Evolutionary conservation across 345 rosid genomes (phyloP).

Genomic region (Combretum micranthum): DNA sequence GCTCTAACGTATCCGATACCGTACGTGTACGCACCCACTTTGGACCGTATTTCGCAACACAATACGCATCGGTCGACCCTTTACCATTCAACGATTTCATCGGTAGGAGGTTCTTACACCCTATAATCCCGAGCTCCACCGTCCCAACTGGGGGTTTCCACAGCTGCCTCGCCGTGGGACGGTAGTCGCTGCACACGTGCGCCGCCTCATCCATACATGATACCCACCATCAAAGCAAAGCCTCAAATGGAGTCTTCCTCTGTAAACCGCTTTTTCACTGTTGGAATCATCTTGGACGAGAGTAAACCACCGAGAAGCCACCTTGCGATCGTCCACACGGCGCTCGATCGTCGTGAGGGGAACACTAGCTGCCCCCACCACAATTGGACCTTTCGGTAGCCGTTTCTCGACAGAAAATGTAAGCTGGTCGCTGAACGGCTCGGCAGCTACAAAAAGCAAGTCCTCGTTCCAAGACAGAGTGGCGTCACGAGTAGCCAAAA

Average conservation of each 20-base stretch:
- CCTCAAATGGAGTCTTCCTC: constrained; percentile 69
- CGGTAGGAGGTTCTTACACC: constrained; percentile 70
- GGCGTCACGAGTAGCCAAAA: constrained; percentile 46
- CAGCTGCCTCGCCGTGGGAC: constrained; percentile 84
- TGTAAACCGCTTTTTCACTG: constrained; percentile 45
- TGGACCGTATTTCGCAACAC: constrained; percentile 78
- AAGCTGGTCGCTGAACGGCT: constrained; percentile 57
- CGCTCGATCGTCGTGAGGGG: constrained; percentile 54
- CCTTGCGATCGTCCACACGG: constrained; percentile 79
- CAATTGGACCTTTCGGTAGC: constrained; percentile 38
- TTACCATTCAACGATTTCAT: constrained; percentile 60
- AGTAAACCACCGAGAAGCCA: constrained; percentile 60
- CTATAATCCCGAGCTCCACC: constrained; percentile 74
- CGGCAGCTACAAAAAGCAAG: constrained; percentile 69
- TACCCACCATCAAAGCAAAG: constrained; percentile 89
- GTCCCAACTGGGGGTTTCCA: constrained; percentile 84
- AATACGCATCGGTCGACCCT: constrained; percentile 69
- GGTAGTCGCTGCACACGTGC: constrained; percentile 73
- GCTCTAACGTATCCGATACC: constrained; percentile 57
- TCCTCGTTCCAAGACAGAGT: constrained; percentile 84
- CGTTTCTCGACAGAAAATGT: constrained; percentile 53
- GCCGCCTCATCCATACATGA: constrained; percentile 95
- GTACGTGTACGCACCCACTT: constrained; percentile 95
- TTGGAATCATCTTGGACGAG: constrained; percentile 33
- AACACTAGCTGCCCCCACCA: constrained; percentile 38